A percentile compares a stretch with the other conserved stretches of the same genome.
phyloP scores from a whole-genome alignment of 768 basidiomycete genomes.

The Termitomyces sp. region DNA sequence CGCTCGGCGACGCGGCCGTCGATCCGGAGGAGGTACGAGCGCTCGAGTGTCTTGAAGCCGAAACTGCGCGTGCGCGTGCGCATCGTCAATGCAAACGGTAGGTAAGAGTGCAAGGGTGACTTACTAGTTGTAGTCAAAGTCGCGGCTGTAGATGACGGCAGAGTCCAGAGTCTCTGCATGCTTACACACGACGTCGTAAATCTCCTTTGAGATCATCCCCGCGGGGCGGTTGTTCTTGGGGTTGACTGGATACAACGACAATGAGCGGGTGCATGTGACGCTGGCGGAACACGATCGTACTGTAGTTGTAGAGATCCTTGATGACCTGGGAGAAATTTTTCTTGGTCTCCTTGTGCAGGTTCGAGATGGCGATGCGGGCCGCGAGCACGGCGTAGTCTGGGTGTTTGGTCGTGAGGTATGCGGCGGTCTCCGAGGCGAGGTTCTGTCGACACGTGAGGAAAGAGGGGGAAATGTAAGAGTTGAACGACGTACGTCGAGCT shows the following conservation, averaged over 20 bases:
- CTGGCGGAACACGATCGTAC: constrained; percentile 32
- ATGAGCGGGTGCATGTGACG: background rate
- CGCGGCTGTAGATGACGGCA: constrained; percentile 95
- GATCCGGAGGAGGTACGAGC: constrained; percentile 93
- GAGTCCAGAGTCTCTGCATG: constrained; percentile 84
- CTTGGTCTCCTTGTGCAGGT: constrained; percentile 98
- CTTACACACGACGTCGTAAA: constrained; percentile 73
- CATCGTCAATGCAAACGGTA: background rate
- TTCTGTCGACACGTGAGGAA: constrained; percentile 48
- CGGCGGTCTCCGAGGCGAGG: constrained; percentile 94
- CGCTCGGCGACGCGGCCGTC: constrained; percentile 94
- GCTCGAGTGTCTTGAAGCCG: constrained; percentile 99
- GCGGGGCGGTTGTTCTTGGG: constrained; percentile 88
- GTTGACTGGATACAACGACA: constrained; percentile 51
- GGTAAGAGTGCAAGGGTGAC: constrained; percentile 19
- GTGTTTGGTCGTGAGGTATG: constrained; percentile 94
- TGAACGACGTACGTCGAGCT: constrained; percentile 74
- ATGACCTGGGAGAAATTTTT: constrained; percentile 94
- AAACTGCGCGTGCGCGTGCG: no score
- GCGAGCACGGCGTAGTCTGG: constrained; percentile 98
- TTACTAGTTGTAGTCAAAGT: constrained; percentile 95
- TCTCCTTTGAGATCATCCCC: constrained; percentile 88
- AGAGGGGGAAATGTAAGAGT: background rate
- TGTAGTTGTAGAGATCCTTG: constrained; percentile 83
- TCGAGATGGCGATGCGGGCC: constrained; percentile 97